phyloP scores from a whole-genome alignment of 805 yeast genomes.

The Starmera amethionina region DNA sequence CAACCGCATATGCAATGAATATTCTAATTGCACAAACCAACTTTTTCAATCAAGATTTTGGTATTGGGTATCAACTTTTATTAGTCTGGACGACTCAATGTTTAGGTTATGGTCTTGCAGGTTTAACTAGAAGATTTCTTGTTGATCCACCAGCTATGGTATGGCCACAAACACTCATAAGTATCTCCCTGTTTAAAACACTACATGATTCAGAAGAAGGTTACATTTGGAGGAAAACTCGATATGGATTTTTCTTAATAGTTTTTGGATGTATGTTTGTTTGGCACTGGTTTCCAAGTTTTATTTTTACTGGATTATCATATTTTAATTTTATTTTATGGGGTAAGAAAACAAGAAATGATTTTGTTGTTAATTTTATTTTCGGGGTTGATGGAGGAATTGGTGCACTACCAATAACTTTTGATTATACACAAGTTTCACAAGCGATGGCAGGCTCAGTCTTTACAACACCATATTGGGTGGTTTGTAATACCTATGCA shows the following conservation, averaged over 20 bases:
- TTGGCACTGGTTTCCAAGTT: constrained; percentile 64
- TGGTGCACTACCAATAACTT: constrained; percentile 45
- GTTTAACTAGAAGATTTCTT: constrained; percentile 45
- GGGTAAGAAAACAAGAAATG: constrained; percentile 28
- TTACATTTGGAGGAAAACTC: constrained; percentile 50
- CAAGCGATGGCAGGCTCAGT: constrained; percentile 42
- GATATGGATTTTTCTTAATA: constrained; percentile 37
- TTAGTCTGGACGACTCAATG: constrained; percentile 49
- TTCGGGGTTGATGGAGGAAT: constrained; percentile 52
- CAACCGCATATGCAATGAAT: constrained; percentile 48
- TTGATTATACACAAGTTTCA: constrained; percentile 47
- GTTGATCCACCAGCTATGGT: constrained; percentile 52
- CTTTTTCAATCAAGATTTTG: constrained; percentile 35
- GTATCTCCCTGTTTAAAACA: constrained; percentile 46
- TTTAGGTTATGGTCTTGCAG: constrained; percentile 60
- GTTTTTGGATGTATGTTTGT: constrained; percentile 33
- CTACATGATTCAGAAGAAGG: constrained; percentile 29
- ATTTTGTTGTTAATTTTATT: constrained; percentile 48
- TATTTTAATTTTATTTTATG: constrained; percentile 40
- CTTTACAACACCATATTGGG: constrained; percentile 42
- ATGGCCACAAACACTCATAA: constrained; percentile 57
- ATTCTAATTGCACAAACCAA: constrained; percentile 39
- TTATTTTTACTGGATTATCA: constrained; percentile 47
- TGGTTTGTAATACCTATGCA: constrained; percentile 28
- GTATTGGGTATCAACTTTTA: constrained; percentile 38